phyloP scores from a whole-genome alignment of 441 rosid species.

The Euphorbia schlechtendalii region DNA sequence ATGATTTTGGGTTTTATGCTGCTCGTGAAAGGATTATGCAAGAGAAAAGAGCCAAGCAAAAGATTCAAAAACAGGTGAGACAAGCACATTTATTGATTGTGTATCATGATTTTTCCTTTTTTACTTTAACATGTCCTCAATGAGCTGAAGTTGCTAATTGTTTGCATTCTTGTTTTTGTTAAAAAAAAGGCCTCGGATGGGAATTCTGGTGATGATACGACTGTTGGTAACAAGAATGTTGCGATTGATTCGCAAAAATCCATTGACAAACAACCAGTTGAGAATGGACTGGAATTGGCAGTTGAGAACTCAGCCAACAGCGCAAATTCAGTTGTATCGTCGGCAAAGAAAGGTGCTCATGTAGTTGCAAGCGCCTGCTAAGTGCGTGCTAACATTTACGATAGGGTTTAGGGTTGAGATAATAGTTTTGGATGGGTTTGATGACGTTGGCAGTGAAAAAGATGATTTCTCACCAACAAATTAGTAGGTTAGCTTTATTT shows the following conservation, averaged over 20 bases:
- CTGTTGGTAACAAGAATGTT: slow-evolving; percentile 20
- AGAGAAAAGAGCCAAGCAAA: slow-evolving; percentile 66
- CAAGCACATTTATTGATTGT: not conserved
- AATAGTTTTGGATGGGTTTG: slow-evolving; percentile 1
- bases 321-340: slow-evolving; percentile 17
- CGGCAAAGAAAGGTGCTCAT: slow-evolving; percentile 20
- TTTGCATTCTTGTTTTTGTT: not conserved
- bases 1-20: slow-evolving; percentile 90
- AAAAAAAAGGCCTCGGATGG: slow-evolving; percentile 43
- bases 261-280: slow-evolving; percentile 24
- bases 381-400: slow-evolving; percentile 18
- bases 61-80: slow-evolving; percentile 62
- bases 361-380: slow-evolving; percentile 44
- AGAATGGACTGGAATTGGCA: slow-evolving; percentile 25
- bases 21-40: slow-evolving; percentile 65
- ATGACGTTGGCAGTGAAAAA: slow-evolving; percentile 1
- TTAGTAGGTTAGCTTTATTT: not conserved
- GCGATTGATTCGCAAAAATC: slow-evolving; percentile 16
- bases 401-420: not conserved
- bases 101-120: not conserved
- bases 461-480: slow-evolving; percentile 1
- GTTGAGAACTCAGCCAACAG: slow-evolving; percentile 18
- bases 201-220: slow-evolving; percentile 17
- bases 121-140: not conserved
- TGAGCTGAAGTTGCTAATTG: not conserved